Evolutionary conservation across 2,329 filamentous ascomycete genomes (phyloP), one percentile per base, ranked within the genome.

Genomic region (Trichothecium sympodiale): DNA sequence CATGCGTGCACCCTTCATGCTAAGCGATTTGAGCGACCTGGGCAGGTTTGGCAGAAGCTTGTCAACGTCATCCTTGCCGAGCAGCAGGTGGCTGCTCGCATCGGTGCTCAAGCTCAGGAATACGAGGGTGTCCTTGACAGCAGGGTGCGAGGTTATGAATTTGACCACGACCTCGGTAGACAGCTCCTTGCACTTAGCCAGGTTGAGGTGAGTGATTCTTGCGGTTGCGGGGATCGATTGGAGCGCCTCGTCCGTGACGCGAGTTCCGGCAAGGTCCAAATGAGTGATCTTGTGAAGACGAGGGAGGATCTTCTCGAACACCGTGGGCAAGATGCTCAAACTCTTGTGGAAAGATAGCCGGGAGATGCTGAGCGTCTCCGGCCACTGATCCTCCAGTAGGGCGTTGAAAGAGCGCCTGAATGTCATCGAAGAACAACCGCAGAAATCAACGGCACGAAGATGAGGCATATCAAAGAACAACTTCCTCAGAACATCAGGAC

Each of bases 281-380:
- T 88, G 83, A 1, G 83, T 89, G 36, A 87, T 61, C 37, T 71
- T 66, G 17, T 64, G 55, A 33, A 89, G 64, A n/a, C 75, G 74
- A n/a, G 83, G 80, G 9, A 91, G 64, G 13, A 89, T 62, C 3
- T 63, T 66, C 48, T 83, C 78, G 48, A 84, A 86, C 31, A 81
- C 70, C 0, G 67, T 58, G 1, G 79, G 63, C 3, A 81, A 72
- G 4, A 91, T 66, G 34, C 74, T 80, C 42, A 79, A 74, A 55
- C 83, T 88, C 62, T 85, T 83, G 60, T 91, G 84, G 37, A 91
- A 66, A 23, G 81, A 85, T 13, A 91, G 55, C 17, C 81, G 74
- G 42, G 71, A 74, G 46, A 89, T 64, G 26, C 67, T 62, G 29
- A 85, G 65, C 37, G 61, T 49, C 16, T 64, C 61, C 12, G 75